Evolutionary conservation across 352 stramenopile genomes (phyloP), one percentile per base, ranked within the genome.

Genomic region (Globisporangium spiculum): DNA sequence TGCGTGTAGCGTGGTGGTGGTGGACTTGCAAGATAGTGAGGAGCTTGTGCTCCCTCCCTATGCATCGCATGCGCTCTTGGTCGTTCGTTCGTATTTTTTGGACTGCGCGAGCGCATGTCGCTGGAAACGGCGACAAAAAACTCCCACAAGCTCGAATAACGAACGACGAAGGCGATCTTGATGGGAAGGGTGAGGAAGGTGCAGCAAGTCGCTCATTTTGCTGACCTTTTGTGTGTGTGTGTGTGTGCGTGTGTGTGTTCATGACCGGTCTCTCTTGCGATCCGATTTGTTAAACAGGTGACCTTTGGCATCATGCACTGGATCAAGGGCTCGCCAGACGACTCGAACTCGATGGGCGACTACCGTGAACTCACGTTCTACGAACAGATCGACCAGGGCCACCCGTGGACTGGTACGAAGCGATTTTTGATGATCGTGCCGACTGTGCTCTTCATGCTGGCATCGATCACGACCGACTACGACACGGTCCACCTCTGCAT

Each of bases 351-450:
- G 38, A 93, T 98, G 74, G 93, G 93, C 58, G 93, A 98, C 79
- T 97, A 98, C 80, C 89, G 94, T 52, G 92, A 94, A 69, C 90
- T 98, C 73, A 99, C 96, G 24, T 94, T 97, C 68, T 99, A 97
- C 84, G 96, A 99, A 76, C 96, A 99, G 79, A 93, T 99, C 57
- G 93, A 98, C 69, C 90, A 96, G 66, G 92, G 92, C 26, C 81
- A 91, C 65, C 84, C 89, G 50, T 98, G 92, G 92, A 97, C 93
- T 44, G 84, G 83, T 60, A 97, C 89, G 26, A 98, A 98, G 79
- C 97, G 97, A 75, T 97, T 98, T 65, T 75, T 99, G 9, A 94
- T 97, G 77, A 81, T 98, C 61, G 93, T 98, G 63, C 96, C 96
- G 14, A 98, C 93, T 2, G 75, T 97, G 56, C 73, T 98, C 10